Conservation (phyloP, 176 grass and related monocot species). For the Poa annua region DNA sequence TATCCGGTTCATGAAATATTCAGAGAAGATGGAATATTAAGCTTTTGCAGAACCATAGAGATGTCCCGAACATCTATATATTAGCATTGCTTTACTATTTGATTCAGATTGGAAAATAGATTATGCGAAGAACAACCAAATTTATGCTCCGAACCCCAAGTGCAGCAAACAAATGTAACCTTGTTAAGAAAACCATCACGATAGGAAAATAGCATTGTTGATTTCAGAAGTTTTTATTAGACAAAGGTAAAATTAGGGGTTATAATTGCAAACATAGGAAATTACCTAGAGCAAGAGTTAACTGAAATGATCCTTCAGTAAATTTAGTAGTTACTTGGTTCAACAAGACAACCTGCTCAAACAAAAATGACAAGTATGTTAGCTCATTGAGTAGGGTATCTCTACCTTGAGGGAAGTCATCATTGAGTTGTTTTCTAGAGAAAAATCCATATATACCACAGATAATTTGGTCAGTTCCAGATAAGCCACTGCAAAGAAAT, state of each 20-base stretch:
- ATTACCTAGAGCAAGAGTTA: slow-evolving; percentile 91
- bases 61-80: neutral
- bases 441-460: slow-evolving; percentile 1
- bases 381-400: slow-evolving; percentile 22
- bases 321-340: slow-evolving; percentile 98
- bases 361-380: slow-evolving; percentile 36
- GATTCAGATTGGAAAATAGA: neutral
- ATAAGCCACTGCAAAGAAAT: neutral
- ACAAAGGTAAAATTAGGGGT: neutral
- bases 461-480: neutral
- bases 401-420: neutral
- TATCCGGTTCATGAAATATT: neutral
- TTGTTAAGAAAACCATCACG: neutral
- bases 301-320: slow-evolving; percentile 86
- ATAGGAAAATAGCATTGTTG: neutral
- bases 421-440: slow-evolving; percentile 14
- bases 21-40: neutral
- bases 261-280: slow-evolving; percentile 18
- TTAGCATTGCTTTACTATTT: neutral
- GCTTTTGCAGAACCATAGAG: neutral
- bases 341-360: slow-evolving; percentile 83
- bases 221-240: slow-evolving; percentile 12
- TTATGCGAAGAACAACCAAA: neutral
- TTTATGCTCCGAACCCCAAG: neutral
- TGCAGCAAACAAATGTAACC: neutral